Conservation (phyloP, 2,329 filamentous ascomycete genomes). For the Ceratocystis albifundus region DNA sequence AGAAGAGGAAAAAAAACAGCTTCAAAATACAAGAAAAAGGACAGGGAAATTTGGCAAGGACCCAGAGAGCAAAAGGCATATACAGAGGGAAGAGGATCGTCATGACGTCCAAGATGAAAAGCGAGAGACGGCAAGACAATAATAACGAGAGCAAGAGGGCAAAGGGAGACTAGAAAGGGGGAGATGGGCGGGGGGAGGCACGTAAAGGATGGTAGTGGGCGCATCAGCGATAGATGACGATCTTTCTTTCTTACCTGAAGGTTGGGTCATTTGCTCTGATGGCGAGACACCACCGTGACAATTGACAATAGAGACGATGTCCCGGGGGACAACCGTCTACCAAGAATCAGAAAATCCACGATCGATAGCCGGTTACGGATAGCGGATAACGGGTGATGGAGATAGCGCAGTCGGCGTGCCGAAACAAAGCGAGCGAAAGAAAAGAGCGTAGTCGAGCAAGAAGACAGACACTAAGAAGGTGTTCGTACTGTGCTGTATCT, state of each 20-base stretch:
- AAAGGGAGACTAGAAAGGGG: no score
- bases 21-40: background rate
- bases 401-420: background rate
- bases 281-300: slow-evolving; percentile 11
- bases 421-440: background rate
- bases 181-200: no score
- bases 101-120: no score
- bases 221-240: no score
- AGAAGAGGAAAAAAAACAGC: no score
- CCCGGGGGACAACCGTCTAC: slow-evolving; percentile 19
- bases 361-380: slow-evolving; percentile 14
- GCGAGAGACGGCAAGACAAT: no score
- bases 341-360: slow-evolving; percentile 3
- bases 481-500: background rate
- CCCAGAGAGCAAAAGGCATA: no score
- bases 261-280: slow-evolving; percentile 21
- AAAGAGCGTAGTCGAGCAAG: background rate
- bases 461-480: background rate
- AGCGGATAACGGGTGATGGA: background rate
- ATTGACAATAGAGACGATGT: slow-evolving; percentile 17
- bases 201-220: no score
- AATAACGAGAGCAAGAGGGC: no score
- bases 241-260: slow-evolving; percentile 17
- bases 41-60: slow-evolving; percentile 8
- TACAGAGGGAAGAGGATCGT: no score